phyloP scores from a whole-genome alignment of 2,329 filamentous ascomycete genomes.

The Xylariaceae sp. region DNA sequence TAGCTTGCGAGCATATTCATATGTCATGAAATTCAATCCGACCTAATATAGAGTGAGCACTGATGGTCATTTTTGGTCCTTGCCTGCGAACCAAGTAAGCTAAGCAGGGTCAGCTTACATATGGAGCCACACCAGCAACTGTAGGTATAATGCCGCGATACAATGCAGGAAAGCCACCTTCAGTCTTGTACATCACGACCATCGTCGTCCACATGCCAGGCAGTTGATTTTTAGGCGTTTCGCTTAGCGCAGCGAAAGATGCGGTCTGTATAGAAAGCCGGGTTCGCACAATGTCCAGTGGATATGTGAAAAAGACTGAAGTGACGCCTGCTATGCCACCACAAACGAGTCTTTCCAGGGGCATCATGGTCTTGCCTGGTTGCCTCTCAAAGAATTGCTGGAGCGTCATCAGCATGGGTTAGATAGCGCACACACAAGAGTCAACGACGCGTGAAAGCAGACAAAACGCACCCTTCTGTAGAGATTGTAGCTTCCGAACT shows the following conservation, averaged over 20 bases:
- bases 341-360: slow-evolving; percentile 75
- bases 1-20: slow-evolving; percentile 79
- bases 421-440: not conserved
- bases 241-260: slow-evolving; percentile 77
- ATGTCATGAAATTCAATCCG: slow-evolving; percentile 97
- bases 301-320: slow-evolving; percentile 91
- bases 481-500: slow-evolving; percentile 97
- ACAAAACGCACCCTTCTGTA: slow-evolving; percentile 74
- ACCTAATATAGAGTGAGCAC: slow-evolving; percentile 52
- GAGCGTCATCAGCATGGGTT: slow-evolving; percentile 10
- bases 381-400: slow-evolving; percentile 71
- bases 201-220: slow-evolving; percentile 92
- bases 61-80: slow-evolving; percentile 5
- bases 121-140: slow-evolving; percentile 90
- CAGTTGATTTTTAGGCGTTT: slow-evolving; percentile 58
- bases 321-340: slow-evolving; percentile 91
- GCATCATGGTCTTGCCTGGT: slow-evolving; percentile 68
- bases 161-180: slow-evolving; percentile 80
- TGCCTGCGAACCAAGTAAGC: not conserved
- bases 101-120: slow-evolving; percentile 51
- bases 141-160: slow-evolving; percentile 94
- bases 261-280: slow-evolving; percentile 94
- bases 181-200: slow-evolving; percentile 78
- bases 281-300: slow-evolving; percentile 94
- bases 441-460: not conserved